Percentiles rank a stretch among this genome's conserved stretches.
These are phyloP conservation scores for Coprinopsis cinerea DNA, from an alignment of 768 basidiomycete species.

Conservation along the genomic window DNA sequence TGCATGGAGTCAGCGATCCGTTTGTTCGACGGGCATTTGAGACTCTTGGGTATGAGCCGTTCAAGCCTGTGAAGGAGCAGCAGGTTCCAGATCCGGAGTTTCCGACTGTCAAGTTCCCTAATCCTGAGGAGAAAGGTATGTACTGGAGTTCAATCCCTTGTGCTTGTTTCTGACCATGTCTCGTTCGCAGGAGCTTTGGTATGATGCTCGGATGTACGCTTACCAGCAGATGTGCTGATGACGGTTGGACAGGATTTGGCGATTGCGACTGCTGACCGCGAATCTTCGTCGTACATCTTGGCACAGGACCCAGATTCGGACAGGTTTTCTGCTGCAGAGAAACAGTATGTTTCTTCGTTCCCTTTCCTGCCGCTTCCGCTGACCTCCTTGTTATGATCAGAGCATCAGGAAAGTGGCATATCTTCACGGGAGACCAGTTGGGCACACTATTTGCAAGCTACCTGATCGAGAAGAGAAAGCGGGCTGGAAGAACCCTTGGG, in stretches of 20 bases:
- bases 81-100: conserved; percentile 77
- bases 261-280: conserved; percentile 49
- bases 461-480: conserved; percentile 36
- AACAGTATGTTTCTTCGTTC: conserved; percentile 33
- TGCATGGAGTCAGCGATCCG: conserved; percentile 83
- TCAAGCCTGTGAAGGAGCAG: conserved; percentile 60
- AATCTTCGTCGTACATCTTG: conserved; percentile 57
- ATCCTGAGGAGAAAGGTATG: conserved; percentile 85
- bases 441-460: conserved; percentile 47
- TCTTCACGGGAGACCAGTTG: conserved; percentile 83
- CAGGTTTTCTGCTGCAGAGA: conserved; percentile 74
- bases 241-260: conserved; percentile 55
- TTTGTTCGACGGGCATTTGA: conserved; percentile 56
- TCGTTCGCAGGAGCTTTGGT: conserved; percentile 1
- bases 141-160: too few species aligned
- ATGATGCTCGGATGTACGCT: not conserved
- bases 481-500: conserved; percentile 37
- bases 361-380: conserved; percentile 3
- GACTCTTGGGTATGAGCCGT: conserved; percentile 51
- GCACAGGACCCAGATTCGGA: conserved; percentile 91
- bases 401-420: conserved; percentile 52
- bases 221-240: not conserved
- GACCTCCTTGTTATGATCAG: conserved; percentile 17
- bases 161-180: not conserved
- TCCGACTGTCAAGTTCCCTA: conserved; percentile 79